Conservation (phyloP, 2,329 filamentous ascomycete species). For the Aspergillus jensenii region DNA sequence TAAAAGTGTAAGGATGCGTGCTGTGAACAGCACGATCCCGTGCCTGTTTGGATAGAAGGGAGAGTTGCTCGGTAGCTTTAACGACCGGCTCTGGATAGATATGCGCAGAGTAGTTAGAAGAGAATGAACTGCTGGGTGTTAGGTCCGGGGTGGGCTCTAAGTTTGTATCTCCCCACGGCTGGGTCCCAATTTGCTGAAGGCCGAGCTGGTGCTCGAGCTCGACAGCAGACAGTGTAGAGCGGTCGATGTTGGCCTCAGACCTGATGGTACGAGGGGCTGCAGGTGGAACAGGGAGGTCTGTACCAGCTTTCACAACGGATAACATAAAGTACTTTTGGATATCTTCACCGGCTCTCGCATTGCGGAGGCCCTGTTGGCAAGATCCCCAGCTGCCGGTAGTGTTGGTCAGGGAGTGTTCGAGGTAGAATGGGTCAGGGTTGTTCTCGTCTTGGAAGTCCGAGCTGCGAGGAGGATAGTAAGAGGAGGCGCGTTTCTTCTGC, state of each 20-base stretch:
- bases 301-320: conserved; percentile 24
- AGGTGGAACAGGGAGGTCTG: conserved; percentile 15
- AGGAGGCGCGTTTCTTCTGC: conserved; percentile 30
- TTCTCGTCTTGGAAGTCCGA: conserved; percentile 32
- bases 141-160: conserved; percentile 36
- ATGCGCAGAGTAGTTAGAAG: conserved; percentile 34
- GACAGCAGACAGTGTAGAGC: conserved; percentile 31
- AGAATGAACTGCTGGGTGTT: conserved; percentile 42
- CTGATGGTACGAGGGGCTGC: conserved; percentile 10
- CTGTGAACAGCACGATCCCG: conserved; percentile 18
- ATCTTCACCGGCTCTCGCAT: conserved; percentile 33
- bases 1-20: conserved; percentile 25
- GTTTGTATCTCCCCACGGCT: conserved; percentile 24
- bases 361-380: conserved; percentile 27
- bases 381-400: conserved; percentile 28
- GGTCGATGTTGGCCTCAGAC: conserved; percentile 21
- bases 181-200: conserved; percentile 28
- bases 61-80: conserved; percentile 29
- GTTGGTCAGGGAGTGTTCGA: conserved; percentile 34
- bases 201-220: conserved; percentile 31
- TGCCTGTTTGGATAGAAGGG: conserved; percentile 23
- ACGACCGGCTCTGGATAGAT: conserved; percentile 29
- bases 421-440: conserved; percentile 40
- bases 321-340: conserved; percentile 33
- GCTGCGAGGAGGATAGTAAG: conserved; percentile 29